Evolutionary conservation across 371 early-diverging fungal species (phyloP).

Genomic region (Mucor saturninus): DNA sequence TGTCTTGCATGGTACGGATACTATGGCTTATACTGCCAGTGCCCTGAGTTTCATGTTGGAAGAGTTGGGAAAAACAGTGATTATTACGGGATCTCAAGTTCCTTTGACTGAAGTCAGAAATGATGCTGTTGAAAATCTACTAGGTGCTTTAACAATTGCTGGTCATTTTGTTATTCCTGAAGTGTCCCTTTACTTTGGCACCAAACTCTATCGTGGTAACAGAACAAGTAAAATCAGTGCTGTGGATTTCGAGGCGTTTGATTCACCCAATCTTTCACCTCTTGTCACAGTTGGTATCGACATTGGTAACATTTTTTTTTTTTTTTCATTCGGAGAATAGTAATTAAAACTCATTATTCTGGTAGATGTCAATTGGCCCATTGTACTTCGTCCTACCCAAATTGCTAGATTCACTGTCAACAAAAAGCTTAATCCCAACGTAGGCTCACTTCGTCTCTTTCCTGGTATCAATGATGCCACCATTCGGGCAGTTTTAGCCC

Average conservation of each 20-base stretch:
- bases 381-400: slow-evolving; percentile 84
- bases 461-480: slow-evolving; percentile 93
- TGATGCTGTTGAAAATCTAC: slow-evolving; percentile 95
- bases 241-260: slow-evolving; percentile 95
- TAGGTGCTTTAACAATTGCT: slow-evolving; percentile 89
- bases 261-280: slow-evolving; percentile 91
- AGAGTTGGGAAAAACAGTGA: slow-evolving; percentile 95
- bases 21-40: slow-evolving; percentile 94
- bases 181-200: slow-evolving; percentile 92
- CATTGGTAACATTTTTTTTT: slow-evolving; percentile 64
- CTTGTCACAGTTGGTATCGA: slow-evolving; percentile 93
- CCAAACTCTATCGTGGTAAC: slow-evolving; percentile 96
- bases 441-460: slow-evolving; percentile 89
- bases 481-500: slow-evolving; percentile 84
- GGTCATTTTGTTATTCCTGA: slow-evolving; percentile 98
- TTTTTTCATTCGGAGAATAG: background rate
- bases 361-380: slow-evolving; percentile 90
- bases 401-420: slow-evolving; percentile 85
- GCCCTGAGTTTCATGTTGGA: slow-evolving; percentile 97
- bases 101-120: slow-evolving; percentile 96
- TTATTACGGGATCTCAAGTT: slow-evolving; percentile 95
- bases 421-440: slow-evolving; percentile 85
- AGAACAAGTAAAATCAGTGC: slow-evolving; percentile 93
- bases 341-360: background rate
- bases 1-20: slow-evolving; percentile 94